These are phyloP conservation scores for Fusarium poae DNA, from an alignment of 2,329 filamentous ascomycete genomes.

Conservation along the genomic window DNA sequence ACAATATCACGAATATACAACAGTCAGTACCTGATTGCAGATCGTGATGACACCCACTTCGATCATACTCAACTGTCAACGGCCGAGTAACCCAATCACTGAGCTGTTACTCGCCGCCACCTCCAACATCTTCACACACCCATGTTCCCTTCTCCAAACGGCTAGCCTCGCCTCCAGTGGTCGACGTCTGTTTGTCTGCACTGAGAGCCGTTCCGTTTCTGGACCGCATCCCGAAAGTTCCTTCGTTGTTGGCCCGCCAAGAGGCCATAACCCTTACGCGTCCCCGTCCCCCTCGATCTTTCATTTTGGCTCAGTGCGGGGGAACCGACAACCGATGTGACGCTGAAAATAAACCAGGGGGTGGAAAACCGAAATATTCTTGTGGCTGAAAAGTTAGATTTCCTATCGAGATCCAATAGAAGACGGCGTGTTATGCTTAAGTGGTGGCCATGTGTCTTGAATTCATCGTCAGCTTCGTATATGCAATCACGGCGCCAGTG, in stretches of 20 bases:
- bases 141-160: background rate
- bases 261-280: constrained; percentile 16
- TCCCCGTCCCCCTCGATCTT: constrained; percentile 1
- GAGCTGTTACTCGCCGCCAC: background rate
- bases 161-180: constrained; percentile 7
- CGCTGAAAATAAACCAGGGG: constrained; percentile 9
- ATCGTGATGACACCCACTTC: constrained; percentile 23
- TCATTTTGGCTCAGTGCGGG: constrained; percentile 19
- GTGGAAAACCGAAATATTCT: constrained; percentile 1
- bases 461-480: constrained; percentile 20
- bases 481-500: background rate
- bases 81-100: constrained; percentile 9
- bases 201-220: constrained; percentile 23
- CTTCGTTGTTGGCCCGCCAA: constrained; percentile 7
- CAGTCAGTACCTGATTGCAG: constrained; percentile 7
- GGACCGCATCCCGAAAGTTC: constrained; percentile 16
- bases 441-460: constrained; percentile 18
- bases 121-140: background rate
- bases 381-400: constrained; percentile 17
- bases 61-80: constrained; percentile 2
- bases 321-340: constrained; percentile 19
- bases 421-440: constrained; percentile 22
- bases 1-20: constrained; percentile 5
- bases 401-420: constrained; percentile 23
- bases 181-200: constrained; percentile 28